phyloP scores from a whole-genome alignment of 2,329 filamentous ascomycete species.

The Xylariaceae sp. region DNA sequence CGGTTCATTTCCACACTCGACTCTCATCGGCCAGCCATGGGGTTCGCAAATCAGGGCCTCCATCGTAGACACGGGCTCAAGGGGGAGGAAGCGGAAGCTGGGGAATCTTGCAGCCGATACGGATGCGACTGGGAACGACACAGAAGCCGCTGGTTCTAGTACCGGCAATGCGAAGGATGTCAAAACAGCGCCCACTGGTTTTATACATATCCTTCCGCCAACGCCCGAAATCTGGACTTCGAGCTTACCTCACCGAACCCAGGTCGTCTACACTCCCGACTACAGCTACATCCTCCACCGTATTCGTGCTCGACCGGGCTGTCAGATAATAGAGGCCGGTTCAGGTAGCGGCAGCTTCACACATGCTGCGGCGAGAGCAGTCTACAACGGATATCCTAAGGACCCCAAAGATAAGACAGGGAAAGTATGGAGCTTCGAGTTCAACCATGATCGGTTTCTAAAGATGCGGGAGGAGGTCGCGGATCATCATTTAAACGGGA shows the following conservation, averaged over 20 bases:
- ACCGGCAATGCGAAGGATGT: constrained; percentile 31
- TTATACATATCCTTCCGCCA: constrained; percentile 72
- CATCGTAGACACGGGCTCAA: constrained; percentile 84
- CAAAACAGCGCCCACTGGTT: constrained; percentile 61
- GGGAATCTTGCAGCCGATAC: constrained; percentile 41
- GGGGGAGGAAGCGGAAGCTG: constrained; percentile 65
- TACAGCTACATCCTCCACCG: constrained; percentile 81
- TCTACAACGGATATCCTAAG: constrained; percentile 66
- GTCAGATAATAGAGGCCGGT: constrained; percentile 72
- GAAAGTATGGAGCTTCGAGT: constrained; percentile 79
- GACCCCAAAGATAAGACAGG: constrained; percentile 48
- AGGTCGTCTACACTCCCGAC: constrained; percentile 83
- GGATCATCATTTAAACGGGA: constrained; percentile 59
- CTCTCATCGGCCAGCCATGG: constrained; percentile 75
- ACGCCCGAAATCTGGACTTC: constrained; percentile 80
- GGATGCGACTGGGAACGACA: constrained; percentile 41
- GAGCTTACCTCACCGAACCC: constrained; percentile 74
- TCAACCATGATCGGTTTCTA: constrained; percentile 66
- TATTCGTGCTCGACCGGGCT: constrained; percentile 68
- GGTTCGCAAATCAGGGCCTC: constrained; percentile 89
- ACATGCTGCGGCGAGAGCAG: constrained; percentile 69
- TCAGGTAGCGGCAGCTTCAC: constrained; percentile 81
- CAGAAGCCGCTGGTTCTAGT: constrained; percentile 22
- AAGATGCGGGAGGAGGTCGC: constrained; percentile 66
- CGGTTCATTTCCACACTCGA: constrained; percentile 81